Percentiles rank a stretch among this genome's conserved stretches.
Evolutionary conservation across 177 flowering plant species (phyloP).

Genomic region (Tripterygium wilfordii): DNA sequence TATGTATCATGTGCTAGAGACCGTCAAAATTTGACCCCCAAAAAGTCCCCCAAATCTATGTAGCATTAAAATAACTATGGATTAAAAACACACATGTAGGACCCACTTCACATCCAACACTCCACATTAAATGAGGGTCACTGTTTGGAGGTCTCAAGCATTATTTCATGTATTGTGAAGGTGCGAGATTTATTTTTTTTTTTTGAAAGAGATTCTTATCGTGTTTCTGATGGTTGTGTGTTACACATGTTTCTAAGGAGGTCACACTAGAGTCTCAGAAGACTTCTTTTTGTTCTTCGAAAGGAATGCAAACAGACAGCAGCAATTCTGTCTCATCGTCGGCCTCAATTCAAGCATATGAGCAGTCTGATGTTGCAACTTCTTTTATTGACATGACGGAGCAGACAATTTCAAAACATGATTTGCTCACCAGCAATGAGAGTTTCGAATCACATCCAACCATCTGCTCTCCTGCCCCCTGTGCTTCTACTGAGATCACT

Average conservation of each 20-base stretch:
- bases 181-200: too few species aligned
- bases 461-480: slow-evolving; percentile 16
- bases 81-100: too few species aligned
- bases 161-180: too few species aligned
- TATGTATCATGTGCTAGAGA: too few species aligned
- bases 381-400: slow-evolving; percentile 32
- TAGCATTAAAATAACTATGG: too few species aligned
- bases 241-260: slow-evolving; percentile 14
- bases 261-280: slow-evolving; percentile 19
- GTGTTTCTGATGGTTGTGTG: slow-evolving; percentile 20
- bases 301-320: slow-evolving; percentile 37
- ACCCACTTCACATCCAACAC: too few species aligned
- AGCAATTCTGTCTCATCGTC: slow-evolving; percentile 58
- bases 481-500: slow-evolving; percentile 20
- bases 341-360: slow-evolving; percentile 39
- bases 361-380: slow-evolving; percentile 47
- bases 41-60: too few species aligned
- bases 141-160: too few species aligned
- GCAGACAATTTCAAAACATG: slow-evolving; percentile 23
- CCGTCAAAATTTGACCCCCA: too few species aligned
- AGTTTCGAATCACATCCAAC: slow-evolving; percentile 22
- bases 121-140: too few species aligned
- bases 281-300: slow-evolving; percentile 22
- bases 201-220: too few species aligned
- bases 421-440: slow-evolving; percentile 17